Base-by-base conservation (phyloP, 495 filamentous ascomycete genomes). In the Aspergillus cavernicola region DNA sequence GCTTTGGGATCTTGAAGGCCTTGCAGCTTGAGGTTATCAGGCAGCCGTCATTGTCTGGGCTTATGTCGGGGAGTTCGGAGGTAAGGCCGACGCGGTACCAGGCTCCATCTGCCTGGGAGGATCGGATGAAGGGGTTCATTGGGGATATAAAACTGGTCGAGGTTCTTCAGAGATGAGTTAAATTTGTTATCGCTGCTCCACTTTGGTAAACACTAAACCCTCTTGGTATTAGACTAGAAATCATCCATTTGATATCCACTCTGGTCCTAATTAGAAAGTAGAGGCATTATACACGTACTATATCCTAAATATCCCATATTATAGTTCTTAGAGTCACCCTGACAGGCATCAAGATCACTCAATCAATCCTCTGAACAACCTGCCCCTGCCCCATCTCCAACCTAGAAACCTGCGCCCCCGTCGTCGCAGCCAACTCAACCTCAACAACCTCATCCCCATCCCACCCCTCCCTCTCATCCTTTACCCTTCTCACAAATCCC, bases 61-160 rank as follows among this genome's bases (percentile, higher is more conserved):
- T 64, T 9, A 80, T 55, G 39, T 83, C 74, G 12, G 79, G 78
- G 38, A 81, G 76, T 9, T 69, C 69, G 0, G 81, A 82, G 3
- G 63, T 58, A 5, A 73, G 66, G 23, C 80, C 80, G 45, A 74
- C 73, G 1, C 37, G 59, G 7, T 67, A 60, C 70, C 70, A 73
- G 59, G 50, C 33, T 12, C 53, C 52, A 11, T 54, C 56, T 6
- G 29, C 12, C n/a, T 49, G 35, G 18, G 47, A 54, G 5, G 32
- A 29, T n/a, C 43, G 57, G 46, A 20, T 38, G 36, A 66, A 69
- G 16, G 39, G 40, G 40, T 53, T 44, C 50, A 52, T 52, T 28
- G 29, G 18, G 7, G 24, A 9, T 28, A 28, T 28, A 28, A 28
- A n/a, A 28, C 9, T 28, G 24, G 24, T 4, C 24, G 24, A 28